Percentiles rank a stretch among this genome's conserved stretches.
Evolutionary conservation across 768 basidiomycete genomes (phyloP).

Genomic region (Panaeolus cyanescens): DNA sequence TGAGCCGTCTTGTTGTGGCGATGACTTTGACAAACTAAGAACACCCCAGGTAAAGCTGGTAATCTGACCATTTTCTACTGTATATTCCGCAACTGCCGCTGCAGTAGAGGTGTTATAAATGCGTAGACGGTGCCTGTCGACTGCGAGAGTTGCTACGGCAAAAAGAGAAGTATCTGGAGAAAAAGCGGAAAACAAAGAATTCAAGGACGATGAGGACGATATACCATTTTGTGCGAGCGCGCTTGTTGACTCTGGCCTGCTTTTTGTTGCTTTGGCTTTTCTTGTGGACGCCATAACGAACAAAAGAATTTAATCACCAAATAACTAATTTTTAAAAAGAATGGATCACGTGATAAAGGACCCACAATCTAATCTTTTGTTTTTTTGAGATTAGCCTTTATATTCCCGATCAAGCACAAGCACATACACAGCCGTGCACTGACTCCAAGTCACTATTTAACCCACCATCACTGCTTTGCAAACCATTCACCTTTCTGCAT

Average conservation of each 20-base stretch:
- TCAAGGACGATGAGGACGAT: slow-evolving; percentile 38
- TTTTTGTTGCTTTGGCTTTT: slow-evolving; percentile 53
- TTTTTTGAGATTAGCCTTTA: background rate
- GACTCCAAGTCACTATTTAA: no score
- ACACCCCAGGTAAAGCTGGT: slow-evolving; percentile 55
- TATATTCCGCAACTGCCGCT: slow-evolving; percentile 58
- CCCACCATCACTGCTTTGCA: background rate
- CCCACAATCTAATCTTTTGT: background rate
- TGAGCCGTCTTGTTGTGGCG: slow-evolving; percentile 24
- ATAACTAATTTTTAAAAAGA: background rate
- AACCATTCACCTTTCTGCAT: background rate
- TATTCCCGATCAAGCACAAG: slow-evolving; percentile 3
- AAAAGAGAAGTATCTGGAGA: slow-evolving; percentile 59
- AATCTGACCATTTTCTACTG: slow-evolving; percentile 55
- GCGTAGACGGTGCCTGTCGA: slow-evolving; percentile 73
- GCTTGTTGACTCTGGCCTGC: slow-evolving; percentile 55
- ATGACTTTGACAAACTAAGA: slow-evolving; percentile 25
- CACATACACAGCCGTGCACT: background rate
- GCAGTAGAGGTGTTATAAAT: slow-evolving; percentile 61
- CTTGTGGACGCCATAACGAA: slow-evolving; percentile 41
- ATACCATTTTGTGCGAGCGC: slow-evolving; percentile 57
- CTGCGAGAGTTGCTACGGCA: slow-evolving; percentile 61
- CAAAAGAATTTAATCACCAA: background rate
- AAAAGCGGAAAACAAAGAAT: slow-evolving; percentile 53
- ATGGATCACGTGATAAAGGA: slow-evolving; percentile 3